Evolutionary conservation across 805 yeast genomes (phyloP).

Genomic region (Jamesozyma spencerorum): DNA sequence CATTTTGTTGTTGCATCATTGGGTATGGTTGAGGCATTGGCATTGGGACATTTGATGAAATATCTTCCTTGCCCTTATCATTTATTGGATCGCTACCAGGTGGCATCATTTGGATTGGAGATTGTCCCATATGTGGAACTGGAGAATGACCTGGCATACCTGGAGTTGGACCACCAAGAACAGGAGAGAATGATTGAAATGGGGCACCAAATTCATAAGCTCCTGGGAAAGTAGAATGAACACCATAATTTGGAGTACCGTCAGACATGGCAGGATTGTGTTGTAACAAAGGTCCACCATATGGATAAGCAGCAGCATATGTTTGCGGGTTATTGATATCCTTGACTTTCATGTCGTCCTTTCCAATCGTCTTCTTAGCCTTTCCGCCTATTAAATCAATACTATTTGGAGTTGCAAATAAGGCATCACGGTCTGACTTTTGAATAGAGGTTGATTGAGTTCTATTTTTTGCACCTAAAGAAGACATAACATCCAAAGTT

Average conservation of each 20-base stretch:
- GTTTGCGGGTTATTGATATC: conserved; percentile 13
- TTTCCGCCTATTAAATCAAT: not conserved
- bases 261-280: conserved; percentile 24
- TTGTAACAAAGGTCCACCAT: conserved; percentile 26
- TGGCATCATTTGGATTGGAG: conserved; percentile 13
- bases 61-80: conserved; percentile 1
- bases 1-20: conserved; percentile 15
- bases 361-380: conserved; percentile 11
- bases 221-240: conserved; percentile 28
- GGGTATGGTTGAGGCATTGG: conserved; percentile 8
- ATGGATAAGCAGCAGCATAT: conserved; percentile 28
- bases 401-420: conserved; percentile 5
- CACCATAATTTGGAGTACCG: conserved; percentile 16
- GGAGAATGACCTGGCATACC: conserved; percentile 19
- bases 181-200: conserved; percentile 28
- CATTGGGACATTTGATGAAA: not conserved
- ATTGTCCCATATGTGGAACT: conserved; percentile 11
- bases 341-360: conserved; percentile 3
- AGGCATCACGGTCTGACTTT: conserved; percentile 12
- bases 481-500: conserved; percentile 6
- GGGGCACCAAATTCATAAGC: conserved; percentile 28
- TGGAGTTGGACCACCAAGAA: conserved; percentile 20
- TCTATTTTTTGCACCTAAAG: conserved; percentile 14
- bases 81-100: not conserved
- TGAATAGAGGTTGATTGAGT: conserved; percentile 26